A percentile compares a stretch with the other conserved stretches of the same genome.
phyloP scores from a whole-genome alignment of 768 basidiomycete genomes.

The Cantharellus anzutake region DNA sequence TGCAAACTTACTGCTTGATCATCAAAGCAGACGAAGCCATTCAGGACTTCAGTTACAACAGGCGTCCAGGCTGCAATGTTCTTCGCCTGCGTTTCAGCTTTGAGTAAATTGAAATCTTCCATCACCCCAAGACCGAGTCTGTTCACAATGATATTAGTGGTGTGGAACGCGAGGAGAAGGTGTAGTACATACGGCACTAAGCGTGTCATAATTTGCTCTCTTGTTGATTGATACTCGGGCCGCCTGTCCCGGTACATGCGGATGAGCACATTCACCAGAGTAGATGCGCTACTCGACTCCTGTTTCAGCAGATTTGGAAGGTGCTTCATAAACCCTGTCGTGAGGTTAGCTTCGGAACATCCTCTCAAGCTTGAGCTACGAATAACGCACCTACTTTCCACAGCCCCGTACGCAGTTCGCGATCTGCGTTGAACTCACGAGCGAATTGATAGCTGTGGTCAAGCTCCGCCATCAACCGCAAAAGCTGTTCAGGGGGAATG shows the following conservation, averaged over 20 bases:
- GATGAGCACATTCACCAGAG: slow-evolving; percentile 76
- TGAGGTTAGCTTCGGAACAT: too few species aligned
- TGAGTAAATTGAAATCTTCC: slow-evolving; percentile 78
- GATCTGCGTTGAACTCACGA: slow-evolving; percentile 92
- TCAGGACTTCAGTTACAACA: slow-evolving; percentile 88
- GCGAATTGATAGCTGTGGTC: slow-evolving; percentile 98
- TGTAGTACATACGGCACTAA: slow-evolving; percentile 39
- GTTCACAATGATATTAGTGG: slow-evolving; percentile 6
- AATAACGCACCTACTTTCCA: slow-evolving; percentile 93
- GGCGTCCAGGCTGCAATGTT: slow-evolving; percentile 97
- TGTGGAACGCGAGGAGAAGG: not conserved
- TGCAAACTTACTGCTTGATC: slow-evolving; percentile 59
- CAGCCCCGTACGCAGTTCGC: slow-evolving; percentile 84
- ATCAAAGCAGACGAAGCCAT: slow-evolving; percentile 79
- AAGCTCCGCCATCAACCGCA: slow-evolving; percentile 86
- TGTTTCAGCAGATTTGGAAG: slow-evolving; percentile 94
- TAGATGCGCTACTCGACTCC: slow-evolving; percentile 92
- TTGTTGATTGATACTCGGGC: slow-evolving; percentile 41
- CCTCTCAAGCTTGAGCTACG: not conserved
- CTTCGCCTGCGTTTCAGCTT: slow-evolving; percentile 78
- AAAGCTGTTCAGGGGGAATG: slow-evolving; percentile 84
- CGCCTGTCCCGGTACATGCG: slow-evolving; percentile 88
- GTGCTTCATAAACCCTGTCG: slow-evolving; percentile 95
- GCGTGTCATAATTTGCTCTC: slow-evolving; percentile 50
- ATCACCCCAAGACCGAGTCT: slow-evolving; percentile 80